phyloP scores from a whole-genome alignment of 2,329 filamentous ascomycete species.

The Geosmithia putterillii region DNA sequence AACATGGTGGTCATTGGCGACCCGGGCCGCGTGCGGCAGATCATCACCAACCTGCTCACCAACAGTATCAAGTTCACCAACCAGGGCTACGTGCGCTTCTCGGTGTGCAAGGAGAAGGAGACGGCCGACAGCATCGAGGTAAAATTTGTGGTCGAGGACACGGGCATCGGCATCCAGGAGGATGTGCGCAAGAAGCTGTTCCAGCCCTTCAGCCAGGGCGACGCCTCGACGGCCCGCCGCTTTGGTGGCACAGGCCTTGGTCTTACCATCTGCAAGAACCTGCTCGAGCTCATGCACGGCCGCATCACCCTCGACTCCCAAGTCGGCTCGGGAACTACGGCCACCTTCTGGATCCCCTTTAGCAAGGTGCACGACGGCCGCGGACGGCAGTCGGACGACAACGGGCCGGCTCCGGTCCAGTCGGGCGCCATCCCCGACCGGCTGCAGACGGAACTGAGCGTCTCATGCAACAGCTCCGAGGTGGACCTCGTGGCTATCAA shows the following conservation, averaged over 20 bases:
- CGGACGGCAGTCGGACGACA: too few species aligned
- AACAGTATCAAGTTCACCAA: conserved; percentile 68
- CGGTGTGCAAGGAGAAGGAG: conserved; percentile 51
- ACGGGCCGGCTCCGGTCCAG: conserved; percentile 42
- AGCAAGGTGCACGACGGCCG: conserved; percentile 47
- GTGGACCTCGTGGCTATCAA: conserved; percentile 35
- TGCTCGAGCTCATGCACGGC: conserved; percentile 69
- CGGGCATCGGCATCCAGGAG: conserved; percentile 68
- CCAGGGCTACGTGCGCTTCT: conserved; percentile 55
- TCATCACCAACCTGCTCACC: conserved; percentile 67
- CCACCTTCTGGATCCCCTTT: conserved; percentile 67
- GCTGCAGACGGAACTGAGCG: conserved; percentile 48
- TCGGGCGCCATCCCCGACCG: conserved; percentile 55
- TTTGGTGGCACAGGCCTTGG: conserved; percentile 72
- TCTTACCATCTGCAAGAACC: conserved; percentile 69
- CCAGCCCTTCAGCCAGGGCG: conserved; percentile 71
- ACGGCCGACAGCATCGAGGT: conserved; percentile 53
- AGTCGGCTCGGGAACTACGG: conserved; percentile 57
- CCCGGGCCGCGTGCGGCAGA: conserved; percentile 71
- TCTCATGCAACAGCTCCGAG: conserved; percentile 58
- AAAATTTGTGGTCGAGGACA: conserved; percentile 63
- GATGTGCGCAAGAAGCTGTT: conserved; percentile 63
- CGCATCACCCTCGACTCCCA: conserved; percentile 58
- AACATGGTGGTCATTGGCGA: conserved; percentile 77
- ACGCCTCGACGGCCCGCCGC: conserved; percentile 65